Evolutionary conservation across 2,329 filamentous ascomycete genomes (phyloP), one percentile per base, ranked within the genome.

Genomic region (Calonectria hawksworthii): DNA sequence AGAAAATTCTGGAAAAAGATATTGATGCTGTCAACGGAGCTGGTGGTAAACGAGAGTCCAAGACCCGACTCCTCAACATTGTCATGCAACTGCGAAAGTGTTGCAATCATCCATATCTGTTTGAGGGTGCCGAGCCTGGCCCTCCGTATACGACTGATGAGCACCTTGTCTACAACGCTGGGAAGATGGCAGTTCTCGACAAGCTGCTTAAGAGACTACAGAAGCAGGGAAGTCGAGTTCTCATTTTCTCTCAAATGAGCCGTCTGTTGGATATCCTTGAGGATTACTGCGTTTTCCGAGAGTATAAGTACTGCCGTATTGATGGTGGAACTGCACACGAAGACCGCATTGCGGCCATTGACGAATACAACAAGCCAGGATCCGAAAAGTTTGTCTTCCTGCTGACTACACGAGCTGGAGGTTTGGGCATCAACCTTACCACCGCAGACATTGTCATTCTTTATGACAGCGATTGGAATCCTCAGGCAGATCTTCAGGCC

Each of bases 221-320:
- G 85, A 92, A 91, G 61, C 94, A 98, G 83, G 97, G 96, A 52
- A 99, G 96, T 83, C 92, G 97, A 78, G 96, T 99, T n/a, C 91
- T 99, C 71, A 99, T 99, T 80, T 99, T 99, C 87, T 99, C 97
- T 0, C 97, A 99, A 83, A 99, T 99, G 97, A 98, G 96, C 82
- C 95, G 97, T 90, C 90, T 98, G 50, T 88, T 99, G 52, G 97
- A 99, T 83, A 99, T 99, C 68, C 90, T 99, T 21, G 97, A 99
- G 83, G 97, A 99, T 84, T 99, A 99, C 86, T 99, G 96, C 78
- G 96, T 99, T 56, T 98, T 99, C 89, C 92, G 96, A 73, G 93
- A 95, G 38, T 98, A 95, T 87, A 94, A 98, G 77, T 99, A 99
- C 87, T 99, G 96, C 86, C 95, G 97, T 82, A 99, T 99, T 77